These are phyloP conservation scores for Ustilago hordei DNA, from an alignment of 1,284 basidiomycete species.

Conservation along the genomic window DNA sequence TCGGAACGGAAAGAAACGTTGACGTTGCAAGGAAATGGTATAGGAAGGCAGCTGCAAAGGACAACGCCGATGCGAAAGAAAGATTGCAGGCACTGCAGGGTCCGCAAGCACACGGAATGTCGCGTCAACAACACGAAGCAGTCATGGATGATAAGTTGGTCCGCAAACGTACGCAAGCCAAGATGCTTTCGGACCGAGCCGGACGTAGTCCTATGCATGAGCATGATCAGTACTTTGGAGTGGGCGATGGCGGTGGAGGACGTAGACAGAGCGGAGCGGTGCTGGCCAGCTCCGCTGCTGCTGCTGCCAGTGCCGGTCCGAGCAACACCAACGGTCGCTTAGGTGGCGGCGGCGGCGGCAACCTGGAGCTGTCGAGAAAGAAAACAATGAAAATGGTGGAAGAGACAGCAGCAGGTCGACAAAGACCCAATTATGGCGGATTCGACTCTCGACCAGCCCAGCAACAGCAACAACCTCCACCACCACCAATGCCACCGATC, in stretches of 20 bases:
- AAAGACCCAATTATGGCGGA: constrained; percentile 27
- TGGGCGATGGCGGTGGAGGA: background rate
- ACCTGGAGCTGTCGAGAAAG: constrained; percentile 45
- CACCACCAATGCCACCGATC: background rate
- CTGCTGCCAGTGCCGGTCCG: constrained; percentile 8
- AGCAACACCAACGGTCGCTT: constrained; percentile 7
- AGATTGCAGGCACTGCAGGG: constrained; percentile 79
- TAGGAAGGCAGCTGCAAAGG: constrained; percentile 77
- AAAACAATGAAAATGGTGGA: constrained; percentile 62
- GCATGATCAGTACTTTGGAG: constrained; percentile 34
- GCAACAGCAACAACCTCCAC: background rate
- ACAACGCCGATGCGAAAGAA: constrained; percentile 83
- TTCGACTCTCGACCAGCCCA: constrained; percentile 6
- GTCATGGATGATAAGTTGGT: constrained; percentile 84
- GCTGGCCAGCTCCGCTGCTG: constrained; percentile 4
- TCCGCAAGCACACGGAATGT: constrained; percentile 71
- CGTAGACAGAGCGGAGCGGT: constrained; percentile 20
- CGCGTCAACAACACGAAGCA: constrained; percentile 81
- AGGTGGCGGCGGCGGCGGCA: constrained; percentile 6
- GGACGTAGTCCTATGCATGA: constrained; percentile 45
- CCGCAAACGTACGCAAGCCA: constrained; percentile 82
- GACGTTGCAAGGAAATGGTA: constrained; percentile 79
- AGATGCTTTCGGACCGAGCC: constrained; percentile 53
- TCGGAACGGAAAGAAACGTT: constrained; percentile 73
- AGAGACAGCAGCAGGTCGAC: constrained; percentile 45